Evolutionary conservation across 192 early-diverging fungal species (phyloP).

Genomic region (Coemansia sp.): DNA sequence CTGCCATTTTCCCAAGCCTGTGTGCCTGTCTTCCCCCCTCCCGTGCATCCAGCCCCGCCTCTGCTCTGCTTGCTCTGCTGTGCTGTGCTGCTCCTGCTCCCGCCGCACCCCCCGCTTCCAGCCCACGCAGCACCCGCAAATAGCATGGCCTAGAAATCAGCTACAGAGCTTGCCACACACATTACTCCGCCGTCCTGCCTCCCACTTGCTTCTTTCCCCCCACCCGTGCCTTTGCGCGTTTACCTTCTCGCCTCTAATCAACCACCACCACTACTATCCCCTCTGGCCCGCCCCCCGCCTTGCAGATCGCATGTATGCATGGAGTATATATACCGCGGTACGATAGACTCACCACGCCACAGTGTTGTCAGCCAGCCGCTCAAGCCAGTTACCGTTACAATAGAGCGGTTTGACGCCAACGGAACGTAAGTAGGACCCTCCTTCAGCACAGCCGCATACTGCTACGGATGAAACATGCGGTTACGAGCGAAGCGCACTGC

Average conservation of each 20-base stretch:
- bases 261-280: background rate
- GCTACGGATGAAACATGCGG: too few species aligned
- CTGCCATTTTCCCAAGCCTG: background rate
- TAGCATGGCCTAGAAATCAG: too few species aligned
- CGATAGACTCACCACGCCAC: slow-evolving; percentile 15
- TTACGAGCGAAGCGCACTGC: too few species aligned
- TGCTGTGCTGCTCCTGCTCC: background rate
- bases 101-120: too few species aligned
- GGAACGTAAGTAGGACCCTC: slow-evolving; percentile 43
- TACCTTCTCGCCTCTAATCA: background rate
- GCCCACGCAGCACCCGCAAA: too few species aligned
- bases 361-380: slow-evolving; percentile 16
- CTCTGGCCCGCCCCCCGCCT: background rate
- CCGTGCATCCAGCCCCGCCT: too few species aligned
- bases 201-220: background rate
- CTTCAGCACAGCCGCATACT: too few species aligned
- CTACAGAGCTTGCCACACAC: too few species aligned
- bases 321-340: slow-evolving; percentile 27
- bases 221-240: too few species aligned
- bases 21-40: background rate
- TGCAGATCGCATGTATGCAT: slow-evolving; percentile 16
- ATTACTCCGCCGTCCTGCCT: background rate
- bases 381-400: slow-evolving; percentile 17
- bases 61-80: background rate
- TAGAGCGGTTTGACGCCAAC: slow-evolving; percentile 26